Evolutionary conservation across 2,329 filamentous ascomycete species (phyloP), one percentile per base, ranked within the genome.

Genomic region (Calonectria hongkongensis): DNA sequence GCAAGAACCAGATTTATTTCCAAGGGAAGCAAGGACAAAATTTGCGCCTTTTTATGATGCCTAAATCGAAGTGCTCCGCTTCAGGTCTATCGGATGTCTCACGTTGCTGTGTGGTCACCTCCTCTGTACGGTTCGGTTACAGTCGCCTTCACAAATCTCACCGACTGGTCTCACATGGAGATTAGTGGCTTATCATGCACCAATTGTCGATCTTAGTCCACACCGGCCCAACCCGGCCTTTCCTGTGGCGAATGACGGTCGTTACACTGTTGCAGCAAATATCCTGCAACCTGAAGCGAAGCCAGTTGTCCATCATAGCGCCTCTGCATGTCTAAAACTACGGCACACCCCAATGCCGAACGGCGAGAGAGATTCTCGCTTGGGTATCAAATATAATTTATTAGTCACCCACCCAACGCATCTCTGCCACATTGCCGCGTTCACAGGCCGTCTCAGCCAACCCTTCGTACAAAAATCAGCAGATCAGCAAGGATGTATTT

Each of bases 1-100:
- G 9, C 54, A 58, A 27, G 54, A 58, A 16, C 54, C 54, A 8
- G 54, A 58, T 16, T 41, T 58, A 2, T 58, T 58, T 27, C 54
- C 54, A 27, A 16, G 1, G 13, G 33, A 41, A 7, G 7, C 18
- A 27, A 13, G 25, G 25, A 41, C 16, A 12, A 27, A 41, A 25
- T 48, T 6, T 39, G 54, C 30, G 8, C 6, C 50, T 5, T 25
- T 39, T 16, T 4, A 58, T 6, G 10, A 9, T 36, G 33, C 10
- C 12, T 36, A 12, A 3, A 10, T 13, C 33, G 6, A 36, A 13
- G 7, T 9, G 3, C 7, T 36, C 33, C 10, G 8, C 33, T 36
- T 36, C 10, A 36, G 30, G 30, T 18, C 15, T 51, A 30, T 27
- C 15, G 18, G 21, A 21, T 21, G 21, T 21, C 21, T 21, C 21